Conservation (phyloP, 371 early-diverging fungal species). For the Mucor mucedo region DNA sequence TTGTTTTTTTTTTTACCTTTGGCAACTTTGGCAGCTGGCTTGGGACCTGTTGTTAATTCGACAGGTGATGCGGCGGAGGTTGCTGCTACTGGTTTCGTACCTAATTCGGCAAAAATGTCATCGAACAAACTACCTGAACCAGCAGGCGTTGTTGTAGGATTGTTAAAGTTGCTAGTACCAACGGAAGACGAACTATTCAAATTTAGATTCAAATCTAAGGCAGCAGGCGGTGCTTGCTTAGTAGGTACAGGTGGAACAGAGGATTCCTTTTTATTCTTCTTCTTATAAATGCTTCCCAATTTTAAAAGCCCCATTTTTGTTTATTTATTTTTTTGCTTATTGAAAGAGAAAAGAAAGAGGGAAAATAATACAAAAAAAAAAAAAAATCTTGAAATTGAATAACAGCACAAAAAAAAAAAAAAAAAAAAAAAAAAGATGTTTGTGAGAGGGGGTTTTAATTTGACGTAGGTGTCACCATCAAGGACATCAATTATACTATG, state of each 20-base stretch:
- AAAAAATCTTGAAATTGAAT: not conserved
- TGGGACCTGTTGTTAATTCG: not conserved
- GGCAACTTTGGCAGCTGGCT: not conserved
- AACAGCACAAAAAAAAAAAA: too few relatives aligned
- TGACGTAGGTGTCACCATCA: constrained; percentile 3
- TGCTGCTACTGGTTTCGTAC: constrained; percentile 9
- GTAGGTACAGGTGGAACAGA: constrained; percentile 16
- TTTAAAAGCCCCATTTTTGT: constrained; percentile 36
- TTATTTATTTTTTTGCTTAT: not conserved
- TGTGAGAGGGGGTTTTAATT: constrained; percentile 1
- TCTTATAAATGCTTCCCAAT: constrained; percentile 36
- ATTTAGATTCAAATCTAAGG: constrained; percentile 32
- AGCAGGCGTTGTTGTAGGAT: constrained; percentile 19
- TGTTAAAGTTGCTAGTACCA: constrained; percentile 7
- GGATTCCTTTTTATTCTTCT: constrained; percentile 23
- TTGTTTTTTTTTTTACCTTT: constrained; percentile 18
- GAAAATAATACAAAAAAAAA: not conserved
- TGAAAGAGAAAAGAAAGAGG: not conserved
- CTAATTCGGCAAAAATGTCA: constrained; percentile 47
- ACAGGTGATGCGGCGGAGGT: too few relatives aligned
- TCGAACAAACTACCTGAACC: constrained; percentile 43
- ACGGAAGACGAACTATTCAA: constrained; percentile 14
- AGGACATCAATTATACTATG: too few relatives aligned
- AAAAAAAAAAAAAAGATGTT: too few relatives aligned
- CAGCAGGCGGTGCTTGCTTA: constrained; percentile 29